A percentile compares a stretch with the other conserved stretches of the same genome.
phyloP scores from a whole-genome alignment of 1,139 yeast genomes.

The Trichomonascaceae sp. region DNA sequence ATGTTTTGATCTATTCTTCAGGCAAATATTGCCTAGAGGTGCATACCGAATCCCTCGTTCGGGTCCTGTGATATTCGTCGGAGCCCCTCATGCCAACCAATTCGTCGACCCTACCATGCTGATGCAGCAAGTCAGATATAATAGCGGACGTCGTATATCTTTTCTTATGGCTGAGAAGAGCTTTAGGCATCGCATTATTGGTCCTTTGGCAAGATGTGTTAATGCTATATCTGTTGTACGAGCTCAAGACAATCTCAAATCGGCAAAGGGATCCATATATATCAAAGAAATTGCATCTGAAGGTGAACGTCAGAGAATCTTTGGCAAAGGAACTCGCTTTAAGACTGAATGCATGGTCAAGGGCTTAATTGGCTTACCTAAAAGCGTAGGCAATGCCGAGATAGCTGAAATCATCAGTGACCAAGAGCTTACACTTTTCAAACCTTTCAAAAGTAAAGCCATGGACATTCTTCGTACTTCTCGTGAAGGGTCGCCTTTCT shows the following conservation, averaged over 20 bases:
- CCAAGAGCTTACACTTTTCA: slow-evolving; percentile 61
- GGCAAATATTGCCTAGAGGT: slow-evolving; percentile 87
- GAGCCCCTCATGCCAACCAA: slow-evolving; percentile 97
- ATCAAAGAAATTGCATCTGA: slow-evolving; percentile 35
- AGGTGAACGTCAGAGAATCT: slow-evolving; percentile 35
- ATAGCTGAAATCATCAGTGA: slow-evolving; percentile 66
- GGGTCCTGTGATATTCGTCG: slow-evolving; percentile 91
- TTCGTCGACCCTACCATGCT: slow-evolving; percentile 87
- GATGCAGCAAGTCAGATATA: slow-evolving; percentile 72
- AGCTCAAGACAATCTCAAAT: slow-evolving; percentile 73
- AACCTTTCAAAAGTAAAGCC: slow-evolving; percentile 57
- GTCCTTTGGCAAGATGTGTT: slow-evolving; percentile 67
- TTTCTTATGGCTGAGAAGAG: slow-evolving; percentile 86
- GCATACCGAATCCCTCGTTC: slow-evolving; percentile 76
- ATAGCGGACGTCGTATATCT: slow-evolving; percentile 68
- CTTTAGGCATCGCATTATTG: slow-evolving; percentile 60
- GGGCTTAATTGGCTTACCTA: slow-evolving; percentile 74
- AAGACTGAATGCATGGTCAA: slow-evolving; percentile 56
- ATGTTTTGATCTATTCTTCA: slow-evolving; percentile 59
- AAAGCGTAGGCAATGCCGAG: slow-evolving; percentile 71
- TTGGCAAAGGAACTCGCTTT: slow-evolving; percentile 67
- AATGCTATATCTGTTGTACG: slow-evolving; percentile 85
- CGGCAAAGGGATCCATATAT: slow-evolving; percentile 57
- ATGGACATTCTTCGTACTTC: slow-evolving; percentile 29
- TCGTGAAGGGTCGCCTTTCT: slow-evolving; percentile 54